A percentile compares a stretch with the other conserved stretches of the same genome.
These are phyloP conservation scores for Ganoderma boninense DNA, from an alignment of 1,284 basidiomycete genomes.

Conservation along the genomic window DNA sequence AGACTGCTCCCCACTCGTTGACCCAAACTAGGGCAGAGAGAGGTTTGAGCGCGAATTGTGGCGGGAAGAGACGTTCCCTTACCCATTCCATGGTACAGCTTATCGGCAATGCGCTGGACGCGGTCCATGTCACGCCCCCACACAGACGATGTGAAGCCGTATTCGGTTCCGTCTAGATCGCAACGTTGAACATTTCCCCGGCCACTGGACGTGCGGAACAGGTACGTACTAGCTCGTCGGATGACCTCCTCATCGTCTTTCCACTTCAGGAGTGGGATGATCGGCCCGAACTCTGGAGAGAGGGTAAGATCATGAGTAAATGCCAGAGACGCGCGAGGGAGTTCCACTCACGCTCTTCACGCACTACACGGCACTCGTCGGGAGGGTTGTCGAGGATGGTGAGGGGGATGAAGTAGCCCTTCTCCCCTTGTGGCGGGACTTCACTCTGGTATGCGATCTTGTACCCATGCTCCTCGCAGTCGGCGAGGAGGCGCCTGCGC, in stretches of 20 bases:
- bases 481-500: slow-evolving; percentile 20
- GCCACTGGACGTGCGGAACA: not conserved
- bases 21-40: slow-evolving; percentile 18
- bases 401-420: slow-evolving; percentile 27
- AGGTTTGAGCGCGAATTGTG: not conserved
- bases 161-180: slow-evolving; percentile 18
- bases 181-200: not conserved
- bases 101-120: slow-evolving; percentile 14
- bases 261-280: slow-evolving; percentile 29
- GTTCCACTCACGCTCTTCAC: slow-evolving; percentile 26
- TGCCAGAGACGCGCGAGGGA: not conserved
- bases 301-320: not conserved
- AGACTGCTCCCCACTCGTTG: slow-evolving; percentile 19
- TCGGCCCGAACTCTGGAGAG: slow-evolving; percentile 27
- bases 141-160: slow-evolving; percentile 16
- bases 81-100: slow-evolving; percentile 18
- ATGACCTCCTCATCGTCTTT: slow-evolving; percentile 29
- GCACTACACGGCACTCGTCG: slow-evolving; percentile 26
- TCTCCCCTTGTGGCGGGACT: slow-evolving; percentile 7
- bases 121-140: slow-evolving; percentile 21
- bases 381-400: slow-evolving; percentile 29
- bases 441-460: slow-evolving; percentile 22
- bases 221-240: slow-evolving; percentile 25
- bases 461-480: slow-evolving; percentile 26
- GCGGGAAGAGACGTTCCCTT: not conserved